These are phyloP conservation scores for Eucalyptus lansdowneana DNA, from an alignment of 345 rosid genomes.

Conservation along the genomic window DNA sequence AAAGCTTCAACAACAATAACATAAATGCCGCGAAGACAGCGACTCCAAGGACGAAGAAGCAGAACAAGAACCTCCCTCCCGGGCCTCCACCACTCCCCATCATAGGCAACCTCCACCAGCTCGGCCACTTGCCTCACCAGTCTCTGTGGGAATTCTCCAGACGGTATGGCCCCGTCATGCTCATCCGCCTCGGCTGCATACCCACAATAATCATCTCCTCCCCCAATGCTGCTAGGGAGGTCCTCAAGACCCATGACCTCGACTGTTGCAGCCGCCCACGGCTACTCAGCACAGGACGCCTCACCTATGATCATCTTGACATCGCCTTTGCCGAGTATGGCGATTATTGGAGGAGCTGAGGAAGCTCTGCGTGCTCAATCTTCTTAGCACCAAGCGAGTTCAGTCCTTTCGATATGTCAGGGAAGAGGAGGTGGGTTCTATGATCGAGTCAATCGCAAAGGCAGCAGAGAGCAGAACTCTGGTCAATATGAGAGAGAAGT, in stretches of 20 bases:
- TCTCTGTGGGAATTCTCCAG: neutral
- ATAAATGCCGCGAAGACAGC: neutral
- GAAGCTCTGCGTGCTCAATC: neutral
- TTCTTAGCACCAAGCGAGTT: neutral
- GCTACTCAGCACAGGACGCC: neutral
- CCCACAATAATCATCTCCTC: neutral
- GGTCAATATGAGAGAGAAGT: conserved; percentile 14
- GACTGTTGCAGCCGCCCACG: neutral
- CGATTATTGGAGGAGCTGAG: neutral
- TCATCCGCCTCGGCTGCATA: neutral
- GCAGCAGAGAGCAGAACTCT: neutral
- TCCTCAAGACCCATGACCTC: neutral
- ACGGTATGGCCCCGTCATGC: neutral
- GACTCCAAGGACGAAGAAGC: neutral
- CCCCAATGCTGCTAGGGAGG: neutral
- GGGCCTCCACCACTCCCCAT: neutral
- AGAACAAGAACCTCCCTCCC: neutral
- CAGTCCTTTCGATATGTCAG: neutral
- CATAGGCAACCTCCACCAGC: neutral
- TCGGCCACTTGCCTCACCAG: neutral
- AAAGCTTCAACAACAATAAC: neutral
- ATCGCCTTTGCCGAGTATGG: neutral
- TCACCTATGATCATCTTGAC: neutral
- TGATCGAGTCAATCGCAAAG: conserved; percentile 11
- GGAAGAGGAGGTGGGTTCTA: conserved; percentile 9